These are phyloP conservation scores for Globisporangium uncinulatum DNA, from an alignment of 352 stramenopile species.

Conservation along the genomic window DNA sequence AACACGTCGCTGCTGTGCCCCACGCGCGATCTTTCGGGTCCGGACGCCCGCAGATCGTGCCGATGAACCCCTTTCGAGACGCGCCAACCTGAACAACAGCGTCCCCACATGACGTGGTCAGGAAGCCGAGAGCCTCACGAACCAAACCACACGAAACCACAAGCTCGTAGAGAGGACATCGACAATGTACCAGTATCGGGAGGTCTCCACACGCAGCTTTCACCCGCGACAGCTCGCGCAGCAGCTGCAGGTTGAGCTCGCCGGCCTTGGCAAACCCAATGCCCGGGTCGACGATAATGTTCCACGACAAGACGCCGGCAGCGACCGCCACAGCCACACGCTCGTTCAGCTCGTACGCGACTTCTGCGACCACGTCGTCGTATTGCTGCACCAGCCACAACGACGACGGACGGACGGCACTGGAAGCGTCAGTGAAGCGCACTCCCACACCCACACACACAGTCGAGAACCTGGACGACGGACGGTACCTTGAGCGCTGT, in stretches of 20 bases:
- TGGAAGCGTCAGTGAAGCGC: not conserved
- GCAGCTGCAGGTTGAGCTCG: slow-evolving; percentile 87
- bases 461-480: not conserved
- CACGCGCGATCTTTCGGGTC: slow-evolving; percentile 87
- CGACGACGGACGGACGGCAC: too few species aligned
- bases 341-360: slow-evolving; percentile 72
- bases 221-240: slow-evolving; percentile 71
- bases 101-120: not conserved
- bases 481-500: slow-evolving; percentile 56
- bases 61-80: slow-evolving; percentile 97
- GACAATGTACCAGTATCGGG: slow-evolving; percentile 39
- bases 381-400: slow-evolving; percentile 65
- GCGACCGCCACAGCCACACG: slow-evolving; percentile 68
- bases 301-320: slow-evolving; percentile 90
- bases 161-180: not conserved
- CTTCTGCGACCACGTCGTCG: slow-evolving; percentile 85
- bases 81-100: slow-evolving; percentile 66
- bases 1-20: slow-evolving; percentile 91
- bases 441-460: too few species aligned
- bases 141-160: too few species aligned
- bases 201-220: slow-evolving; percentile 41
- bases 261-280: slow-evolving; percentile 97
- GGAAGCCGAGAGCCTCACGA: too few species aligned
- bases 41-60: slow-evolving; percentile 85
- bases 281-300: slow-evolving; percentile 95